Evolutionary conservation across 371 early-diverging fungal genomes (phyloP), one percentile per base, ranked within the genome.

Genomic region (Globomyces sp.): DNA sequence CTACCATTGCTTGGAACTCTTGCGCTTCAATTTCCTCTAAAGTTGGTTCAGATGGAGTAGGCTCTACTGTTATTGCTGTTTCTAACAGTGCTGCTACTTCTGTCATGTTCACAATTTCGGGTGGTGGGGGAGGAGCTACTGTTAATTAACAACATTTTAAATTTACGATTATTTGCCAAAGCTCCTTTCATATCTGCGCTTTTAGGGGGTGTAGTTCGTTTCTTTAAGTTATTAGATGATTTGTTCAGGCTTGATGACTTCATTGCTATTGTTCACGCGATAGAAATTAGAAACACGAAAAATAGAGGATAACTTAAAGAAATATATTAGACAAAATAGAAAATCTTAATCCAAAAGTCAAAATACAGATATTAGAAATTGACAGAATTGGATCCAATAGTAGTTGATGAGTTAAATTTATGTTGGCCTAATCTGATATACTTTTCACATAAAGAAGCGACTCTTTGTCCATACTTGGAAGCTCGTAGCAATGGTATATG

Each of bases 381-480:
- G 24, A 24, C 24, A 24, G 24, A 24, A 24, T 24, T 24, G 24
- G 24, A 24, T 24, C 24, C 24, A 24, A 24, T 24, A 10, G 55
- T 55, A 39, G 39, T 55, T 55, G 55, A 55, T 55, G 55, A 40
- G 40, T 55, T 55, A 13, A 55, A 55, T 55, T 55, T 55, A 40
- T 55, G 55, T 55, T 55, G 55, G 60, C 39, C 60, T 44, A 60
- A 60, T 9, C 78, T 73, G 4, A 75, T 60, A 62, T 72, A 72
- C 70, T 81, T 80, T 66, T 90, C 90, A n/a, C 88, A 87, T 64
- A 90, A 77, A 52, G 87, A 85, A 39, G 90, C 90, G 11, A 90
- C 90, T 40, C 89, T 85, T 72, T 90, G 90, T 4, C 90, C 90
- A 67, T 89, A 89, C 68, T 90, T 90, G 24, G 87, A 85, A 46